Evolutionary conservation across 129 eudicot species (phyloP), one percentile per base, ranked within the genome.

Genomic region (Lonicera japonica): DNA sequence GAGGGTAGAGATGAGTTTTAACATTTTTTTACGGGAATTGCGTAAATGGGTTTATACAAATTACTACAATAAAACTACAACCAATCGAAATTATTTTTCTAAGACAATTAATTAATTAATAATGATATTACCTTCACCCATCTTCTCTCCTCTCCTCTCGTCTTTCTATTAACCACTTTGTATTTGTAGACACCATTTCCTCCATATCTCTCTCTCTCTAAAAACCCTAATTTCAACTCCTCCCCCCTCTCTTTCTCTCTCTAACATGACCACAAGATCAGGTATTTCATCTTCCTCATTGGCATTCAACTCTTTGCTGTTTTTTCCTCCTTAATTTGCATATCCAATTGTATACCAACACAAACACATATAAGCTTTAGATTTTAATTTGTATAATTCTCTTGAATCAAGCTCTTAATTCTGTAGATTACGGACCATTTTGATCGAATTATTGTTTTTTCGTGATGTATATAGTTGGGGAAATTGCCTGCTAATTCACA

Each of bases 211-310:
- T 59, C 56, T 58, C 56, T 58, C 56, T 65, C 56, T 69, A 72
- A 68, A 82, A 86, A 83, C 89, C 95, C 95, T 82, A 82, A 86
- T 69, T 71, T 60, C 45, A 79, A 67, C 63, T 72, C 41, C 20
- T 54, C 57, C 39, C 67, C 29, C 66, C 67, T 34, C 66, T 22
- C 29, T 22, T 34, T 1, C 36, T n/a, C 10, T 24, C 50, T 64
- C 19, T 19, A 47, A 53, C 64, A 74, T 63, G 77, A 66, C n/a
- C n/a, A n/a, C 59, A 68, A 58, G 77, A 86, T 80, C 95, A 74
- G 95, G 95, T 83, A 69, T 29, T 60, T 62, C 53, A 54, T 51
- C 60, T 53, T 43, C 70, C 59, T 67, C 68, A 61, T 67, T 81
- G n/a, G 53, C 58, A 61, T 62, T 74, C 73, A 41, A 34, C 73